These are phyloP conservation scores for Mytilinidion resinicola DNA, from an alignment of 495 filamentous ascomycete species.

Conservation along the genomic window DNA sequence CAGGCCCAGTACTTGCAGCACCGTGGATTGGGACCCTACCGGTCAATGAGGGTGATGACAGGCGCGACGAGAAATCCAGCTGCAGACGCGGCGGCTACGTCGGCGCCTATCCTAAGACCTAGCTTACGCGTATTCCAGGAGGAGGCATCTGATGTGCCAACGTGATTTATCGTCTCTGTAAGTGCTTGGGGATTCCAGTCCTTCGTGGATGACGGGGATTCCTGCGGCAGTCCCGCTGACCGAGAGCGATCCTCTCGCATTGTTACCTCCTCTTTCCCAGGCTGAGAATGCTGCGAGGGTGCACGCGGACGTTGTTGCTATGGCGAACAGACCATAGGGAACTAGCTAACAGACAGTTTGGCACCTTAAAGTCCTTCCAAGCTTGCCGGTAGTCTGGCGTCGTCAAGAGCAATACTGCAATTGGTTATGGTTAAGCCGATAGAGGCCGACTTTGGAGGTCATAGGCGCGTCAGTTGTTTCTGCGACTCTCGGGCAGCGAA, in stretches of 20 bases:
- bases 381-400: no score
- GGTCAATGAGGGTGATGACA: constrained; percentile 84
- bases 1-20: not conserved
- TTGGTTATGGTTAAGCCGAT: not conserved
- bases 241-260: not conserved
- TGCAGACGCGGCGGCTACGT: constrained; percentile 62
- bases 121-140: constrained; percentile 74
- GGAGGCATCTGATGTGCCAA: not conserved
- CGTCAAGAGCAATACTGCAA: no score
- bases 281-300: not conserved
- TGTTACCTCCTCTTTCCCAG: not conserved
- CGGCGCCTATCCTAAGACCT: constrained; percentile 60
- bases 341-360: not conserved
- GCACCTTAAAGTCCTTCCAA: no score
- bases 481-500: no score
- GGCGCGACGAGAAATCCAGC: constrained; percentile 84
- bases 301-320: not conserved
- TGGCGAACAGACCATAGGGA: not conserved
- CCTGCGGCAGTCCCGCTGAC: not conserved
- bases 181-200: not conserved
- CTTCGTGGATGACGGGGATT: not conserved
- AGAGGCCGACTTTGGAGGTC: not conserved
- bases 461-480: no score
- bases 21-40: constrained; percentile 47
- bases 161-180: not conserved